These are phyloP conservation scores for Saccharata proteae DNA, from an alignment of 2,329 filamentous ascomycete genomes.

Conservation along the genomic window DNA sequence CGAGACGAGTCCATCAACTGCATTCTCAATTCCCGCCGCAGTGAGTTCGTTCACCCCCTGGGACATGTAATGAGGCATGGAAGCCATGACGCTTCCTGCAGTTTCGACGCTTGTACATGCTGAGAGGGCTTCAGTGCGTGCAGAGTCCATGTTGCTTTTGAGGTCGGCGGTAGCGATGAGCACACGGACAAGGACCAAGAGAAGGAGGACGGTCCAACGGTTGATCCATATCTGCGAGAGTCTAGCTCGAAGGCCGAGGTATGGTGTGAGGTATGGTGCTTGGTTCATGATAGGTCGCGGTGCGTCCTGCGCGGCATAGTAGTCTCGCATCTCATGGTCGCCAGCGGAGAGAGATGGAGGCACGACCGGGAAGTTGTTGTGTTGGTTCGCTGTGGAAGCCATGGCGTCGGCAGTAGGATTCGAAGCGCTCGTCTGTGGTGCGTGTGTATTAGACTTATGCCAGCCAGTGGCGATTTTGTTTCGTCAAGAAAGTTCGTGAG, in stretches of 20 bases:
- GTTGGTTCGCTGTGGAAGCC: slow-evolving; percentile 40
- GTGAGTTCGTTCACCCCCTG: slow-evolving; percentile 78
- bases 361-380: slow-evolving; percentile 41
- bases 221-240: slow-evolving; percentile 97
- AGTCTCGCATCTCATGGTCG: slow-evolving; percentile 50
- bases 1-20: slow-evolving; percentile 66
- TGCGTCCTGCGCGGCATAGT: slow-evolving; percentile 43
- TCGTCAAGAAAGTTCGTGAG: background rate
- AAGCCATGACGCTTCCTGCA: slow-evolving; percentile 88
- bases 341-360: slow-evolving; percentile 48
- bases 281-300: slow-evolving; percentile 48
- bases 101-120: slow-evolving; percentile 89
- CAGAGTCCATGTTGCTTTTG: slow-evolving; percentile 60
- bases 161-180: slow-evolving; percentile 64
- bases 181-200: slow-evolving; percentile 73
- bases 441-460: slow-evolving; percentile 21
- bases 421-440: slow-evolving; percentile 16
- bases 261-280: slow-evolving; percentile 67
- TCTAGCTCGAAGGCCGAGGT: slow-evolving; percentile 77
- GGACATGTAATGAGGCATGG: slow-evolving; percentile 93
- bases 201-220: slow-evolving; percentile 82
- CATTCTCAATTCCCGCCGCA: slow-evolving; percentile 65
- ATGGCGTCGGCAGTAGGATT: slow-evolving; percentile 22
- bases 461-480: slow-evolving; percentile 10
- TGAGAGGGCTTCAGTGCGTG: slow-evolving; percentile 69